phyloP scores from a whole-genome alignment of 768 basidiomycete species.

The Trametes maxima region DNA sequence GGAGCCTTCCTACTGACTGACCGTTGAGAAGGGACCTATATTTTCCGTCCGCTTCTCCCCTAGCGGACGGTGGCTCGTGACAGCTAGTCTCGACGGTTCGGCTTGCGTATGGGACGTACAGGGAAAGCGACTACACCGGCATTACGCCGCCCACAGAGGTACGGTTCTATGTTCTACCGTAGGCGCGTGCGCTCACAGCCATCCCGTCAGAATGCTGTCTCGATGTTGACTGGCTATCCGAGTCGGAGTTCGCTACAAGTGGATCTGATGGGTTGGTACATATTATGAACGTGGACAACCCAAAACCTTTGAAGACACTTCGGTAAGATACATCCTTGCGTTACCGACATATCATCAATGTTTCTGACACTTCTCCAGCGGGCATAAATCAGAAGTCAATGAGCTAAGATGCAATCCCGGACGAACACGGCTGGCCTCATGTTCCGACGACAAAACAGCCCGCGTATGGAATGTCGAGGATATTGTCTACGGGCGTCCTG shows the following conservation, averaged over 20 bases:
- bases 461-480: constrained; percentile 73
- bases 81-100: constrained; percentile 78
- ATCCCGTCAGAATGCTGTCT: constrained; percentile 65
- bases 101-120: constrained; percentile 79
- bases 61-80: constrained; percentile 69
- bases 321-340: constrained; percentile 44
- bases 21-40: constrained; percentile 68
- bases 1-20: constrained; percentile 12
- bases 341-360: neutral
- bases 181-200: neutral
- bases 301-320: constrained; percentile 61
- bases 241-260: constrained; percentile 70
- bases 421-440: constrained; percentile 72
- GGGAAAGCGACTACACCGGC: constrained; percentile 59
- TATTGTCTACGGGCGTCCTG: constrained; percentile 35
- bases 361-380: constrained; percentile 41
- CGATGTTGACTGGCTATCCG: constrained; percentile 79
- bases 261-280: constrained; percentile 69
- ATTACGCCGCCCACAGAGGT: constrained; percentile 72
- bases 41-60: constrained; percentile 79
- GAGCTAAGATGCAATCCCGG: constrained; percentile 70
- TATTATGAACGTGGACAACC: constrained; percentile 56
- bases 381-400: constrained; percentile 78
- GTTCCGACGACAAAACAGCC: constrained; percentile 80
- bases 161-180: constrained; percentile 9